Evolutionary conservation across 129 eudicot genomes (phyloP).

Genomic region (Lonicera japonica): DNA sequence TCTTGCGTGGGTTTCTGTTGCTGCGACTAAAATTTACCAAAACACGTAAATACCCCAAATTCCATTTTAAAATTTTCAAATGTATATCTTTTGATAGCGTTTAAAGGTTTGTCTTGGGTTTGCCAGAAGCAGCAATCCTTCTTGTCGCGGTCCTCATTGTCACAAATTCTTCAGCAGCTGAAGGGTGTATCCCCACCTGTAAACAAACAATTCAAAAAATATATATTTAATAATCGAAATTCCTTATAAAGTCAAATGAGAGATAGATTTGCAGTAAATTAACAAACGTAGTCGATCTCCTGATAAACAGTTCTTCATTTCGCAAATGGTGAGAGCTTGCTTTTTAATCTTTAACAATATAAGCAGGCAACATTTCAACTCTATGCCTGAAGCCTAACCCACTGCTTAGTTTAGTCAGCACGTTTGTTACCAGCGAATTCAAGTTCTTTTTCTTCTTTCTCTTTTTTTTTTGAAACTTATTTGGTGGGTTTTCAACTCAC

Average conservation of each 20-base stretch:
- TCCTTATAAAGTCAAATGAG: too few species aligned
- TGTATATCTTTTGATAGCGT: not conserved
- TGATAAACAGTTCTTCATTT: too few species aligned
- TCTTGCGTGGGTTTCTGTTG: not conserved
- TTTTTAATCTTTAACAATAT: too few species aligned
- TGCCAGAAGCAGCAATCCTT: conserved; percentile 50
- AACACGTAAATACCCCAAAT: not conserved
- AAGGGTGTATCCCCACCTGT: conserved; percentile 96
- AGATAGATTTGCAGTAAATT: not conserved
- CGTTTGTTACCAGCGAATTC: too few species aligned
- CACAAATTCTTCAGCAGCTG: conserved; percentile 93
- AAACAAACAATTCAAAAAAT: not conserved
- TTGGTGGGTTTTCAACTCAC: not conserved
- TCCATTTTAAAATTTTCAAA: not conserved
- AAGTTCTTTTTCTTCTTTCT: too few species aligned
- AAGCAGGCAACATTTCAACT: too few species aligned
- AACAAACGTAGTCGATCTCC: not conserved
- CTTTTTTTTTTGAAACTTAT: too few species aligned
- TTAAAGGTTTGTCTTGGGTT: conserved; percentile 71
- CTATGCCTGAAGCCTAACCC: too few species aligned
- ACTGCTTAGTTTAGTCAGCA: too few species aligned
- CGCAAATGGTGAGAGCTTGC: too few species aligned
- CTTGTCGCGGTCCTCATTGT: conserved; percentile 84
- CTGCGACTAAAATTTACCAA: not conserved
- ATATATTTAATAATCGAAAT: not conserved